Conservation (phyloP, 2,329 filamentous ascomycete species). For the Cladosporium colombiae region DNA sequence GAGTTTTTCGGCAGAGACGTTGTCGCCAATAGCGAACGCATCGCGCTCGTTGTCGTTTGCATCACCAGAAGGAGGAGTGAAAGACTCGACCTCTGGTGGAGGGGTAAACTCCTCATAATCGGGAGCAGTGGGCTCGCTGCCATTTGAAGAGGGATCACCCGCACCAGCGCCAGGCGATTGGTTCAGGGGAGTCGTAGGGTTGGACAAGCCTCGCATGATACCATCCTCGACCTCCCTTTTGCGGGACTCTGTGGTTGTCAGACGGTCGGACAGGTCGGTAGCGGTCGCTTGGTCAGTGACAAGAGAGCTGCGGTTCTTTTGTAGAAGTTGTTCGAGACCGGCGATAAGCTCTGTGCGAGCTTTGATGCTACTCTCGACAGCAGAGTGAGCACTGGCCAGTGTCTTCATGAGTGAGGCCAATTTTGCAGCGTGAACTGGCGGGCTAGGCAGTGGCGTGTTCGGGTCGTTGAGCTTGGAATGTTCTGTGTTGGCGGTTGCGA, state of each 20-base stretch:
- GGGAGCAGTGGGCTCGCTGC: constrained; percentile 23
- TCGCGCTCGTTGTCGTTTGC: constrained; percentile 27
- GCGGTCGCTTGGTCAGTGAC: constrained; percentile 68
- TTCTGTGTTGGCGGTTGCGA: constrained; percentile 74
- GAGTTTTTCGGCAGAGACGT: constrained; percentile 18
- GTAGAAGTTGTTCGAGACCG: constrained; percentile 79
- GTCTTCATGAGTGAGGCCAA: constrained; percentile 88
- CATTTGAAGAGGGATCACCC: constrained; percentile 8
- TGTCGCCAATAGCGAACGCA: constrained; percentile 18
- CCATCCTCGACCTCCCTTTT: constrained; percentile 87
- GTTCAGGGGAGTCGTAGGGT: constrained; percentile 52
- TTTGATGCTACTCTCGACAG: constrained; percentile 86
- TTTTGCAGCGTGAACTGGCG: constrained; percentile 87
- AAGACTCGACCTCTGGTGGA: constrained; percentile 78
- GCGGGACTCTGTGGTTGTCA: constrained; percentile 72
- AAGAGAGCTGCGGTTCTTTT: constrained; percentile 69
- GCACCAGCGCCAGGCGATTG: constrained; percentile 39
- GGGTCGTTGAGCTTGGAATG: constrained; percentile 82
- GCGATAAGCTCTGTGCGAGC: constrained; percentile 75
- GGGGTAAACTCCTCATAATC: constrained; percentile 54
- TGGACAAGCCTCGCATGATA: constrained; percentile 81
- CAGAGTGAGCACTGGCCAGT: constrained; percentile 82
- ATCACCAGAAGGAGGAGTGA: constrained; percentile 62
- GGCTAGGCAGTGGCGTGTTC: constrained; percentile 67
- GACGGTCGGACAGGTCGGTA: constrained; percentile 65